Conservation (phyloP, 179 eudicot genomes). For the Drosera spatulata region DNA sequence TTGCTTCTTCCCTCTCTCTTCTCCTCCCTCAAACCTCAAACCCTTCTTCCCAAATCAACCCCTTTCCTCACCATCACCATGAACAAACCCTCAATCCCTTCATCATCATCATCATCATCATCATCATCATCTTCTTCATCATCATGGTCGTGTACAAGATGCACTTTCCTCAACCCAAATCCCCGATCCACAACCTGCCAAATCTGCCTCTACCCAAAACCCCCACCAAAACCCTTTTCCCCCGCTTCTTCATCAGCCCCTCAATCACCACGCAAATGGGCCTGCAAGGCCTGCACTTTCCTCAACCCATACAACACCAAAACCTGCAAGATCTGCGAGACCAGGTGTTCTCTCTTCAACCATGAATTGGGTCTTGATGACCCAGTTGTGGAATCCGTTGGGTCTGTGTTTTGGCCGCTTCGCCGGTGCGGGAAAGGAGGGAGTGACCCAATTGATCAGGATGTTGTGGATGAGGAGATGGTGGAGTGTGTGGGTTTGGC, state of each 20-base stretch:
- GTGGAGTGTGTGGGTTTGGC: slow-evolving; percentile 1
- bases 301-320: slow-evolving; percentile 39
- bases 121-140: too few relatives aligned
- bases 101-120: too few relatives aligned
- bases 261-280: slow-evolving; percentile 43
- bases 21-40: too few relatives aligned
- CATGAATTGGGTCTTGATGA: slow-evolving; percentile 16
- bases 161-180: slow-evolving; percentile 77
- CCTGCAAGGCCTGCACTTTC: slow-evolving; percentile 78
- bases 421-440: slow-evolving; percentile 22
- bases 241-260: slow-evolving; percentile 20
- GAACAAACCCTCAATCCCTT: too few relatives aligned
- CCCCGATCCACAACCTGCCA: slow-evolving; percentile 46
- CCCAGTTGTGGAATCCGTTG: slow-evolving; percentile 27
- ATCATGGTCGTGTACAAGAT: slow-evolving; percentile 59
- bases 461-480: slow-evolving; percentile 10
- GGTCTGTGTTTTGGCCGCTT: slow-evolving; percentile 69
- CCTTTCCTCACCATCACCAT: too few relatives aligned
- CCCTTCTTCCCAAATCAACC: too few relatives aligned
- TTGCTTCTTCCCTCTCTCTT: too few relatives aligned
- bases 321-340: slow-evolving; percentile 62
- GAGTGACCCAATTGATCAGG: slow-evolving; percentile 6
- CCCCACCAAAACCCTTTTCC: neutral
- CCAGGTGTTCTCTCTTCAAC: slow-evolving; percentile 21
- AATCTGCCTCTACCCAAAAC: slow-evolving; percentile 38